Evolutionary conservation across 352 stramenopile genomes (phyloP).

Genomic region (Saprolegnia diclina): DNA sequence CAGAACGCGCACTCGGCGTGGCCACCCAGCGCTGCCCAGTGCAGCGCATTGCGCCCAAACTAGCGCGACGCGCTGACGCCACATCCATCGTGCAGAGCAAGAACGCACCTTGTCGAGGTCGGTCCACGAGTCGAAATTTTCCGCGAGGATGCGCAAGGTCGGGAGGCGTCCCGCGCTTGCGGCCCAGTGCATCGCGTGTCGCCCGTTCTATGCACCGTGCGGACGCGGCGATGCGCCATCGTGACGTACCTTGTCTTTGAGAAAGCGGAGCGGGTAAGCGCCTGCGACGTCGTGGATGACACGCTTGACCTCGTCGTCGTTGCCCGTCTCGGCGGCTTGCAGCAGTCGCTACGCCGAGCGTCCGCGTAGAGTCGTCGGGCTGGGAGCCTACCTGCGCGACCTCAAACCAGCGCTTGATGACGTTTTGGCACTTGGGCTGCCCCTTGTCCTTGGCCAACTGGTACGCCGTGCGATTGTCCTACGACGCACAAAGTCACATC

Average conservation of each 20-base stretch:
- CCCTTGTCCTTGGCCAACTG: slow-evolving; percentile 21
- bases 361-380: neutral
- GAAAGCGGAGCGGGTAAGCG: slow-evolving; percentile 4
- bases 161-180: slow-evolving; percentile 65
- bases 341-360: neutral
- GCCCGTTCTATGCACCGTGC: slow-evolving; percentile 51
- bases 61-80: neutral
- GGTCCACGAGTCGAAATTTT: slow-evolving; percentile 57
- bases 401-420: slow-evolving; percentile 20
- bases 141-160: slow-evolving; percentile 64
- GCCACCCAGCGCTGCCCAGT: slow-evolving; percentile 11
- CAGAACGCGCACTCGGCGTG: slow-evolving; percentile 14
- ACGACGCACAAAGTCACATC: neutral
- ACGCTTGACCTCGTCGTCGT: slow-evolving; percentile 4
- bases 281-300: slow-evolving; percentile 9
- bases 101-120: neutral
- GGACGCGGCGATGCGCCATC: neutral
- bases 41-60: slow-evolving; percentile 20
- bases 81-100: neutral
- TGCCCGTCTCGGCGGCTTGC: slow-evolving; percentile 6
- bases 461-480: slow-evolving; percentile 17
- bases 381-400: slow-evolving; percentile 5
- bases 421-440: slow-evolving; percentile 3
- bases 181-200: slow-evolving; percentile 81
- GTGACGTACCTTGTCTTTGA: slow-evolving; percentile 18